Evolutionary conservation across 345 rosid species (phyloP).

Genomic region (Firmiana major): DNA sequence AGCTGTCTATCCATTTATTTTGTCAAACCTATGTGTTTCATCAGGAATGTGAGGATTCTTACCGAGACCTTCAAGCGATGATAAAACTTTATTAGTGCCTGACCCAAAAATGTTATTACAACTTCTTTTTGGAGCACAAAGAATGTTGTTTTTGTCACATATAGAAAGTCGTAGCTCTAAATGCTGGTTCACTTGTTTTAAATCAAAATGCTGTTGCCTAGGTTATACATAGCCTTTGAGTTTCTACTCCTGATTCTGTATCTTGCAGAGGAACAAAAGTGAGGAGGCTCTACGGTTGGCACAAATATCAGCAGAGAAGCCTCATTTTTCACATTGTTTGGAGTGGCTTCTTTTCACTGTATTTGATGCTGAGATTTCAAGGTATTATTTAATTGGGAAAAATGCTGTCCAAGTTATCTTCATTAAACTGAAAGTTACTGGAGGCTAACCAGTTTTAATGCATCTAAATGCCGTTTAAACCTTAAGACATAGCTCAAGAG

Average conservation of each 20-base stretch:
- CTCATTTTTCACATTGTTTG: slow-evolving; percentile 92
- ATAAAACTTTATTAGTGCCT: not conserved
- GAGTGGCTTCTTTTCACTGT: slow-evolving; percentile 99
- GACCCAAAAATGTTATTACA: not conserved
- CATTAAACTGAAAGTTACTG: not conserved
- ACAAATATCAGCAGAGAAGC: slow-evolving; percentile 87
- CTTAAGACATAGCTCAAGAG: not conserved
- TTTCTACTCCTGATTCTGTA: slow-evolving; percentile 20
- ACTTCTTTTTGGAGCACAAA: not conserved
- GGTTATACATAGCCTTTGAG: not conserved
- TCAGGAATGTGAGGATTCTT: not conserved
- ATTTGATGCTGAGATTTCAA: slow-evolving; percentile 91
- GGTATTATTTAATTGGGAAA: slow-evolving; percentile 44
- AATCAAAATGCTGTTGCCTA: not conserved
- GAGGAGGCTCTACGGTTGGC: slow-evolving; percentile 85
- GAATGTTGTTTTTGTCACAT: not conserved
- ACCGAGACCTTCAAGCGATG: not conserved
- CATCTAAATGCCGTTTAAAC: not conserved
- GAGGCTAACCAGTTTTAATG: not conserved
- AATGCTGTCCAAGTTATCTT: not conserved
- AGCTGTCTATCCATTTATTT: not conserved
- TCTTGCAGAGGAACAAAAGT: slow-evolving; percentile 72
- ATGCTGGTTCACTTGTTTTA: not conserved
- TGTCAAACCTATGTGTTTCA: not conserved
- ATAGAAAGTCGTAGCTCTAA: not conserved